Evolutionary conservation across 2,329 filamentous ascomycete species (phyloP).

Genomic region (Thielaviopsis cerberus): DNA sequence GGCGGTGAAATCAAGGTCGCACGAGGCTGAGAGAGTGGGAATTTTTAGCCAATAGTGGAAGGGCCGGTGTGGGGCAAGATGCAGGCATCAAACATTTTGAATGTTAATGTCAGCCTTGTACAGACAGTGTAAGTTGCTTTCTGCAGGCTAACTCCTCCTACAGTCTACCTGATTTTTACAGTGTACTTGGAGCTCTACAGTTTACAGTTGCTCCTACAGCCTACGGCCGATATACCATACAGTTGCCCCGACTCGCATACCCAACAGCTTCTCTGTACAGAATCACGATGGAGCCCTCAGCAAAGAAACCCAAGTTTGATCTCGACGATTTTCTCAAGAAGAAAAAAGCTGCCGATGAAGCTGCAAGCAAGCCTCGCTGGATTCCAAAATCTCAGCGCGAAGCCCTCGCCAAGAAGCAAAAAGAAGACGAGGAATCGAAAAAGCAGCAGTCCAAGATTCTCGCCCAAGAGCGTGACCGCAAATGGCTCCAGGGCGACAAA

Average conservation of each 20-base stretch:
- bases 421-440: conserved; percentile 39
- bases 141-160: too few relatives aligned
- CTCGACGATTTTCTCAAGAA: conserved; percentile 72
- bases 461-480: conserved; percentile 9
- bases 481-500: conserved; percentile 10
- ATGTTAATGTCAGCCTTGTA: conserved; percentile 4
- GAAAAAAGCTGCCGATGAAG: conserved; percentile 72
- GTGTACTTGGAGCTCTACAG: too few relatives aligned
- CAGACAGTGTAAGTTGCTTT: too few relatives aligned
- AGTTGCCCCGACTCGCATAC: too few relatives aligned
- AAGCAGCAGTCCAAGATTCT: conserved; percentile 7
- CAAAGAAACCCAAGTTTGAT: conserved; percentile 40
- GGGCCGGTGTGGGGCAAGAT: background rate
- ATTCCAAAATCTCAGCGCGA: conserved; percentile 70
- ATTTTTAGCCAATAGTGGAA: background rate
- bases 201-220: too few relatives aligned
- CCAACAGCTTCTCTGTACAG: too few relatives aligned
- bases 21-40: background rate
- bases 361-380: conserved; percentile 74
- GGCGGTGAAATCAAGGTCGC: background rate
- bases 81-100: background rate
- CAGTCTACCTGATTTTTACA: too few relatives aligned
- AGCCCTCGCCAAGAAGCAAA: conserved; percentile 58
- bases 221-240: too few relatives aligned
- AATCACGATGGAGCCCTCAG: conserved; percentile 10